These are phyloP conservation scores for Trichoderma endophyticum DNA, from an alignment of 2,329 filamentous ascomycete species.

Conservation along the genomic window DNA sequence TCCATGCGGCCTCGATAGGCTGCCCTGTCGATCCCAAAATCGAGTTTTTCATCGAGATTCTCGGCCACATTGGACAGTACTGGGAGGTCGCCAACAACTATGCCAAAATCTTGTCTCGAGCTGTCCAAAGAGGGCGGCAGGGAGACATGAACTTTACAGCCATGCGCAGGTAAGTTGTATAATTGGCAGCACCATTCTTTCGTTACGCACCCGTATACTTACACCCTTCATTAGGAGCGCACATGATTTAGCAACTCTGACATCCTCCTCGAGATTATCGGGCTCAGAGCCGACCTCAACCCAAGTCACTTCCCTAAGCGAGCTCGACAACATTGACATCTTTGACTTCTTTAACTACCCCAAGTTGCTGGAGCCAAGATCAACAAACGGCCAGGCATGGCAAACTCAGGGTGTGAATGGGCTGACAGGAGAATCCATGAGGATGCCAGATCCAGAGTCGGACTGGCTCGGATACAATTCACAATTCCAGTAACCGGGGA, in stretches of 20 bases:
- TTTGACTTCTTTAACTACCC: constrained; percentile 47
- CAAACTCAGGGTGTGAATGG: constrained; percentile 27
- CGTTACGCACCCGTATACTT: background rate
- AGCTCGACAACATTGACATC: constrained; percentile 43
- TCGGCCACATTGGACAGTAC: constrained; percentile 40
- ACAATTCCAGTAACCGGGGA: background rate
- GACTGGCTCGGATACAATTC: constrained; percentile 30
- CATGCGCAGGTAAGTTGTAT: constrained; percentile 38
- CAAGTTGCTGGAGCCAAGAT: constrained; percentile 28
- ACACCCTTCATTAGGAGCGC: constrained; percentile 32
- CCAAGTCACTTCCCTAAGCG: constrained; percentile 37
- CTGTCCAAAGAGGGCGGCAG: constrained; percentile 37
- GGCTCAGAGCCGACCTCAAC: constrained; percentile 39
- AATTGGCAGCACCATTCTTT: no score
- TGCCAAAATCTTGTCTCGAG: constrained; percentile 39
- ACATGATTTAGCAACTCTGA: constrained; percentile 38
- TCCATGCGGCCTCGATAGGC: constrained; percentile 40
- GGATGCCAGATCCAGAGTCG: constrained; percentile 32
- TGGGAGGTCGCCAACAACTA: constrained; percentile 45
- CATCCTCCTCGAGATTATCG: constrained; percentile 35
- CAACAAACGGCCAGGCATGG: constrained; percentile 25
- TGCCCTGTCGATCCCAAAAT: constrained; percentile 38
- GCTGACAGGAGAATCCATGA: constrained; percentile 23
- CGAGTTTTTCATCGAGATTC: constrained; percentile 43
- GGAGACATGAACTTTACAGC: constrained; percentile 36